Evolutionary conservation across 225 moss, liverwort and hornwort genomes (phyloP).

Genomic region (Physcomitrellopsis africana): DNA sequence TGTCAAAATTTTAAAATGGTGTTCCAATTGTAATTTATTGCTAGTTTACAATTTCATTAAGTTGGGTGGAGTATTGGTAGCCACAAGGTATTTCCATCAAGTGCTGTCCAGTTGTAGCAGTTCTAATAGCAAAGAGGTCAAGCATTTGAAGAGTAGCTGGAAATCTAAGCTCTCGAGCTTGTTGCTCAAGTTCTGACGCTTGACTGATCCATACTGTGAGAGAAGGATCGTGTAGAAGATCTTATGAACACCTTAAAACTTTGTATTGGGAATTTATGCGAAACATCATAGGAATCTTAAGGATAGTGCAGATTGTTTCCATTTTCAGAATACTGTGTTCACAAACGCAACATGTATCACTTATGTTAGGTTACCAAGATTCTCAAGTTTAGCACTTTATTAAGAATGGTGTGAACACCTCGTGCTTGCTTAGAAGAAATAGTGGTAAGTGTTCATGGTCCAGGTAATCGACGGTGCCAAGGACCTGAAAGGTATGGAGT

Average conservation of each 20-base stretch:
- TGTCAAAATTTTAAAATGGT: not conserved
- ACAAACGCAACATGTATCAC: not conserved
- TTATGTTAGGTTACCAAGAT: not conserved
- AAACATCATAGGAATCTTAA: not conserved
- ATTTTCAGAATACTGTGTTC: not conserved
- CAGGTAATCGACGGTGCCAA: slow-evolving; percentile 31
- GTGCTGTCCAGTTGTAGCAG: slow-evolving; percentile 13
- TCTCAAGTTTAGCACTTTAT: not conserved
- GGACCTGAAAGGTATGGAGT: slow-evolving; percentile 11
- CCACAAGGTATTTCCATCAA: not conserved
- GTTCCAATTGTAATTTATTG: not conserved
- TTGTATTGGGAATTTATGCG: not conserved
- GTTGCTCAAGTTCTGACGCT: too few relatives aligned
- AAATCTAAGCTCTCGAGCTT: too few relatives aligned
- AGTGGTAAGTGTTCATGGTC: slow-evolving; percentile 26
- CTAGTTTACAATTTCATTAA: not conserved
- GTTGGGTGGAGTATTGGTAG: slow-evolving; percentile 19
- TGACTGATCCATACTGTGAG: not conserved
- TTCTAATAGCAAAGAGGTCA: slow-evolving; percentile 29
- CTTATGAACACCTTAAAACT: slow-evolving; percentile 10
- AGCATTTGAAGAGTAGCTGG: not conserved
- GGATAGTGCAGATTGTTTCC: not conserved
- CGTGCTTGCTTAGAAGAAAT: slow-evolving; percentile 1
- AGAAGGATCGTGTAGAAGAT: slow-evolving; percentile 9
- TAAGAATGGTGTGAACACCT: slow-evolving; percentile 7